Conservation (phyloP, 352 stramenopile genomes). For the Phytophthora multivora region DNA sequence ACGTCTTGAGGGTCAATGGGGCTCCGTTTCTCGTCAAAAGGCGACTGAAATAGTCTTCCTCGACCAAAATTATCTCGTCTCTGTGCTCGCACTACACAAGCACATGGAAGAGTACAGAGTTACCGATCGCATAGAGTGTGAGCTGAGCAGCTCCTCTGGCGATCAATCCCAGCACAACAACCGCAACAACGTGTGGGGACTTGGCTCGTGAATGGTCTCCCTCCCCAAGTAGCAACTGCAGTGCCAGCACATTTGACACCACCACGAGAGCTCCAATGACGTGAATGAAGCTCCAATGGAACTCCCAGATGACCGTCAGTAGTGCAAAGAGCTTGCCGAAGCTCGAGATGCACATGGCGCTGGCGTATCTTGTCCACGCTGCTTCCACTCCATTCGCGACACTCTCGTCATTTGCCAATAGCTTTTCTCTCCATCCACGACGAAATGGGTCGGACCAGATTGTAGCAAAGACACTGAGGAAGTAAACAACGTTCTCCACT, state of each 20-base stretch:
- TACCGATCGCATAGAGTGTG: conserved; percentile 67
- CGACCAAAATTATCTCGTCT: conserved; percentile 20
- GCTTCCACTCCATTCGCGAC: conserved; percentile 3
- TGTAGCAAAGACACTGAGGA: conserved; percentile 48
- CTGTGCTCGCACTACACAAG: conserved; percentile 48
- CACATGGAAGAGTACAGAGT: conserved; percentile 79
- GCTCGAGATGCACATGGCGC: conserved; percentile 79
- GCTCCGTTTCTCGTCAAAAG: conserved; percentile 20
- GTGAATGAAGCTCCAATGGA: conserved; percentile 85
- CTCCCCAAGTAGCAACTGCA: conserved; percentile 72
- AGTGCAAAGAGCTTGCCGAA: conserved; percentile 87
- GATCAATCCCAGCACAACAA: conserved; percentile 48
- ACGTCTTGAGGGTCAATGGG: neutral
- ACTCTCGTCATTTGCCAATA: conserved; percentile 22
- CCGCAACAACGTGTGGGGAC: conserved; percentile 40
- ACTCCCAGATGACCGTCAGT: conserved; percentile 87
- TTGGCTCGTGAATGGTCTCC: conserved; percentile 37
- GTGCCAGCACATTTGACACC: conserved; percentile 71
- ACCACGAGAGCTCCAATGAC: conserved; percentile 79
- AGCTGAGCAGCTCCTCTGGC: conserved; percentile 55
- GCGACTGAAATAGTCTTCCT: conserved; percentile 30
- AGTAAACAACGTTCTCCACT: conserved; percentile 75
- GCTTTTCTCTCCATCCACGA: conserved; percentile 51
- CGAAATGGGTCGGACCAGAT: conserved; percentile 59
- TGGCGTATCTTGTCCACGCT: conserved; percentile 46